Base-by-base conservation (phyloP, 495 filamentous ascomycete species). In the Zalerion maritima region DNA sequence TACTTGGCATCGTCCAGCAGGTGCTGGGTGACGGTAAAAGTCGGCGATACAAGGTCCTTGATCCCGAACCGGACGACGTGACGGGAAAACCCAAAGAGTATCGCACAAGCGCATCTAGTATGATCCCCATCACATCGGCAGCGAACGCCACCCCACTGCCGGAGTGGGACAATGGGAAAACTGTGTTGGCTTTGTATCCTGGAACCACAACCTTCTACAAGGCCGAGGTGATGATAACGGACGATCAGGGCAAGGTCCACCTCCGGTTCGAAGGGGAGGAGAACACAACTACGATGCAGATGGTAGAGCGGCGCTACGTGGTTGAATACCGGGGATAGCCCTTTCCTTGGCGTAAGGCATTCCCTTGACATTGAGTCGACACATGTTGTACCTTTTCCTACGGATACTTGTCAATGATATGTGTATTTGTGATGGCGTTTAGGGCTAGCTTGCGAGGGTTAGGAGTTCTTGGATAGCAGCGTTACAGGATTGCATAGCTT, bases 181-280 rank as follows among this genome's bases (percentile, higher is more conserved):
- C 72, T 14, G 83, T 92, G 17, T 56, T 92, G 29, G 83, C 83
- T 0, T 58, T 81, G 21, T 92, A 92, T 45, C 83, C 83, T 0
- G 78, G 84, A 33, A 99, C 91, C 6, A 94, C 89, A 2, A 94
- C 87, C 0, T 99, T 99, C 45, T 99, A 99, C 51, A 76, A 82
- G 43, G 89, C 91, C 7, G 86, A 94, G 39, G 87, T 97, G 11
- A 85, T 83, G 62, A 75, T 75, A 0, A 65, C 64, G 33, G 73
- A 77, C 18, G 47, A 48, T 9, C 52, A 49, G 1, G 49, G 55
- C n/a, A 61, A 50, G 28, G 65, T 70, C 9, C 58, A 60, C 30
- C 58, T 92, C 36, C 73, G 80, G 36, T 92, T 92, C 35, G 83
- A 92, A 47, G 81, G 80, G 7, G 83, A 92, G 45, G 80, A 86